These are phyloP conservation scores for Symbiodinium natans DNA, from an alignment of 73 alveolate species.

Conservation along the genomic window DNA sequence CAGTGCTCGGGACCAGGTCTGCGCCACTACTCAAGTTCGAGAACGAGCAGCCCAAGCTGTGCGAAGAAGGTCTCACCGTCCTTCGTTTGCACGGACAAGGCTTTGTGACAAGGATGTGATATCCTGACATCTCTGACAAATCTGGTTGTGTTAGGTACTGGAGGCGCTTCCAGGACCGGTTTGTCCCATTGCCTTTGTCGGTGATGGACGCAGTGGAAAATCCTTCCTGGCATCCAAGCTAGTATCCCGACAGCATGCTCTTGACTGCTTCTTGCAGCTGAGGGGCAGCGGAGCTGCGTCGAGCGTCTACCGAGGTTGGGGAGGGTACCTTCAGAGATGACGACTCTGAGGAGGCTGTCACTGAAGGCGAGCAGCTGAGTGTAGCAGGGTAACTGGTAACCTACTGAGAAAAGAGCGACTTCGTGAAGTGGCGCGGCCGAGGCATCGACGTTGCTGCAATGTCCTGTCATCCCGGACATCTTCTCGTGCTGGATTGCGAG, in stretches of 20 bases:
- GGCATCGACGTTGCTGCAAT: slow-evolving; percentile 79
- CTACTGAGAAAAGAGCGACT: too few species aligned
- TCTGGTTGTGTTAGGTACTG: not conserved
- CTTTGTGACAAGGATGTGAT: not conserved
- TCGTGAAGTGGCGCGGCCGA: too few species aligned
- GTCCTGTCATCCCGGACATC: slow-evolving; percentile 72
- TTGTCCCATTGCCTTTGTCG: slow-evolving; percentile 82
- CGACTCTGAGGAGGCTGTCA: slow-evolving; percentile 92
- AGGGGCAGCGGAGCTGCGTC: too few species aligned
- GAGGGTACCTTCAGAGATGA: slow-evolving; percentile 61
- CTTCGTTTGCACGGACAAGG: not conserved
- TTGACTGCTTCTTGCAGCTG: too few species aligned
- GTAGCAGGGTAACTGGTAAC: too few species aligned
- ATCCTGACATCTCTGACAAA: not conserved
- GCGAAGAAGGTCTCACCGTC: slow-evolving; percentile 64
- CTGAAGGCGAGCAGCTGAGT: slow-evolving; percentile 70
- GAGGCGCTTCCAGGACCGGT: slow-evolving; percentile 82
- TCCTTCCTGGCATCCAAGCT: slow-evolving; percentile 78
- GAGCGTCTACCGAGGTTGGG: slow-evolving; percentile 53
- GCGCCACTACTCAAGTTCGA: slow-evolving; percentile 25
- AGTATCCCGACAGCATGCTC: not conserved
- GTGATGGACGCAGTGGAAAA: slow-evolving; percentile 89
- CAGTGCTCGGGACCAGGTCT: too few species aligned
- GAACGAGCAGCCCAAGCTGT: slow-evolving; percentile 33
- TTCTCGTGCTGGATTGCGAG: slow-evolving; percentile 78